Base-by-base conservation (phyloP, 257 asterid genomes). In the Lycium ferocissimum region DNA sequence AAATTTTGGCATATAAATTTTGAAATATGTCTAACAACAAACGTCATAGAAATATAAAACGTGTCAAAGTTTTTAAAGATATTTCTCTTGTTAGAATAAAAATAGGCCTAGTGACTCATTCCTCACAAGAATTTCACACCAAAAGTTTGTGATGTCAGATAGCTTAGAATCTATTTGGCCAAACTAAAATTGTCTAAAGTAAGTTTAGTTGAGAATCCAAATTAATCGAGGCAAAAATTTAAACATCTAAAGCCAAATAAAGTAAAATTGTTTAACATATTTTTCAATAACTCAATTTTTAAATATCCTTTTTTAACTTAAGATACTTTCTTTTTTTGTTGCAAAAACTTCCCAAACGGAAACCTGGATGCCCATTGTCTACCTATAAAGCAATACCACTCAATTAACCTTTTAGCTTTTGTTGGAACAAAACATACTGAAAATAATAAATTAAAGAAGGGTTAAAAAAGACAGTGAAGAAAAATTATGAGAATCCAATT, bases 401-500 rank as follows among this genome's bases (percentile, higher is more conserved):
- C 9, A 80, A 80, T 33, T n/a, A 22, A 2, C 45, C 15, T 10
- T 11, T 59, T 6, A 63, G 22, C 20, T 40, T 80, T 49, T 43
- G 15, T 75, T 75, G 56, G 35, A 72, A 72, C 1, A 1, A 1
- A 26, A 26, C 80, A 72, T 43, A 9, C 80, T 20, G 33, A 70
- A 70, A 37, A 13, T 4, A 5, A 7, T 22, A 26, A 37, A 70
- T 70, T 70, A 5, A 3, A 43, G 17, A 67, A 67, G 14, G 13
- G 1, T n/a, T n/a, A 5, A 38, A 88, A 86, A 72, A 78, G 76
- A 57, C 17, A 61, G 81, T 43, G 79, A 22, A n/a, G n/a, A 81
- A 80, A 83, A 61, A 26, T 18, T n/a, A 7, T n/a, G 26, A 71
- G 79, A 53, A 79, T 88, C 88, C 84, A 86, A 72, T 82, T 54